These are phyloP conservation scores for Penicillium lagena DNA, from an alignment of 495 filamentous ascomycete species.

Conservation along the genomic window DNA sequence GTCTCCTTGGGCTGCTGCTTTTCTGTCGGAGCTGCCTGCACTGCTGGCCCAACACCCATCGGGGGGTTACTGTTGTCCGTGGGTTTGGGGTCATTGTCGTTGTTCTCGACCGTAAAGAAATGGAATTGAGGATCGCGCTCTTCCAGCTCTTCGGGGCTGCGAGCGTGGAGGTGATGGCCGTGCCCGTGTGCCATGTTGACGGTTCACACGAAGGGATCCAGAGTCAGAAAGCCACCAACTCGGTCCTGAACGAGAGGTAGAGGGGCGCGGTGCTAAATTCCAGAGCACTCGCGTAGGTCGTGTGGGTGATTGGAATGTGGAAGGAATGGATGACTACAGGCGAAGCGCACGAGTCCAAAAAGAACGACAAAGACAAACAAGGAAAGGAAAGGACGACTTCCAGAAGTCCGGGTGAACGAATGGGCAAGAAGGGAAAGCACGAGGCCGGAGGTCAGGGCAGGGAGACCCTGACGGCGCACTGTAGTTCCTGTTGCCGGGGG, in stretches of 20 bases:
- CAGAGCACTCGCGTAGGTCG: slow-evolving; percentile 6
- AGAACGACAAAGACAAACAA: neutral
- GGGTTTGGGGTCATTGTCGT: neutral
- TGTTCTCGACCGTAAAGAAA: too few relatives aligned
- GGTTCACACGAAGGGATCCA: neutral
- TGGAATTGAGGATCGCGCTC: neutral
- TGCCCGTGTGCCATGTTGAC: slow-evolving; percentile 23
- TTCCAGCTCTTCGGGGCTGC: slow-evolving; percentile 11
- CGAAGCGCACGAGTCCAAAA: slow-evolving; percentile 18
- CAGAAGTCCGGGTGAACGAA: slow-evolving; percentile 14
- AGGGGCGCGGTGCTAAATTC: slow-evolving; percentile 10
- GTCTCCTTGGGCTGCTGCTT: too few relatives aligned
- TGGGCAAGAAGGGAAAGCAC: neutral
- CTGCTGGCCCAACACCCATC: neutral
- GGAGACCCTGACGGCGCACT: slow-evolving; percentile 9
- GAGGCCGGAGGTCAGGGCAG: neutral
- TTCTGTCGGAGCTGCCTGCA: neutral
- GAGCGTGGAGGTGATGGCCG: slow-evolving; percentile 16
- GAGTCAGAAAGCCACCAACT: neutral
- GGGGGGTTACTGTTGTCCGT: neutral
- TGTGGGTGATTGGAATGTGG: slow-evolving; percentile 17
- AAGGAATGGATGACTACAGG: slow-evolving; percentile 23
- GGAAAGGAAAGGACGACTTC: slow-evolving; percentile 25
- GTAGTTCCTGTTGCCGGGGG: neutral
- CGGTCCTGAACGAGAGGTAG: slow-evolving; percentile 1